phyloP scores from a whole-genome alignment of 1,284 basidiomycete genomes.

The Austroboletus novae-zelandiae region DNA sequence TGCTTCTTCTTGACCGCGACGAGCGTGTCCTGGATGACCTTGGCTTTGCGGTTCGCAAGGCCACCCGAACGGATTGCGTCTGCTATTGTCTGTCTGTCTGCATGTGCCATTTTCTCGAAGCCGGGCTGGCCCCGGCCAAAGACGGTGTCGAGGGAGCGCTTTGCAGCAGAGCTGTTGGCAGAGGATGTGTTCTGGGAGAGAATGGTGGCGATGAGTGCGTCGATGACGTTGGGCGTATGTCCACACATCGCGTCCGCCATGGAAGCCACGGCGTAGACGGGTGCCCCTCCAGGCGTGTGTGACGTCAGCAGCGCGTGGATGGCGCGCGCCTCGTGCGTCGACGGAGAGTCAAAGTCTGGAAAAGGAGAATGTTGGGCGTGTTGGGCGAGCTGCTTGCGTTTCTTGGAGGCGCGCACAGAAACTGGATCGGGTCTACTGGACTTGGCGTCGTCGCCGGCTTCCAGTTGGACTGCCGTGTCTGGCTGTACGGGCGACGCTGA shows the following conservation, averaged over 20 bases:
- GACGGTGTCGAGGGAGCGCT: slow-evolving; percentile 51
- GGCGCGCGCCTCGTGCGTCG: slow-evolving; percentile 44
- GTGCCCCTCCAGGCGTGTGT: slow-evolving; percentile 27
- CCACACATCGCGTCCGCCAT: slow-evolving; percentile 45
- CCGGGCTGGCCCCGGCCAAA: slow-evolving; percentile 56
- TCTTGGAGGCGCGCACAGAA: slow-evolving; percentile 39
- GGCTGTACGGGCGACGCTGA: slow-evolving; percentile 5
- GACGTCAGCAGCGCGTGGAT: slow-evolving; percentile 47
- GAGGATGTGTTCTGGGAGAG: slow-evolving; percentile 74
- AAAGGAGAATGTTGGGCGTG: slow-evolving; percentile 51
- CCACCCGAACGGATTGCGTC: slow-evolving; percentile 69
- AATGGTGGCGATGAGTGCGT: slow-evolving; percentile 69
- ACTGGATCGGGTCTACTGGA: too few relatives aligned
- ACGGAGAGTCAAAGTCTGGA: slow-evolving; percentile 50
- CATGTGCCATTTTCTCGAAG: slow-evolving; percentile 58
- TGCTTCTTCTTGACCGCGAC: slow-evolving; percentile 50
- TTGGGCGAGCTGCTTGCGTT: slow-evolving; percentile 48
- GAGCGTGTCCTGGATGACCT: slow-evolving; percentile 62
- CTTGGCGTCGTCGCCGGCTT: not conserved
- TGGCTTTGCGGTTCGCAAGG: slow-evolving; percentile 72
- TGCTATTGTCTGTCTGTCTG: slow-evolving; percentile 50
- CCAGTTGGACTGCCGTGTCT: not conserved
- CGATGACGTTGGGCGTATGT: slow-evolving; percentile 61
- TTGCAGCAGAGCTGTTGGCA: slow-evolving; percentile 64
- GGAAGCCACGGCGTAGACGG: slow-evolving; percentile 23